Evolutionary conservation across 2,329 filamentous ascomycete species (phyloP).

Genomic region (Penicillium sp.): DNA sequence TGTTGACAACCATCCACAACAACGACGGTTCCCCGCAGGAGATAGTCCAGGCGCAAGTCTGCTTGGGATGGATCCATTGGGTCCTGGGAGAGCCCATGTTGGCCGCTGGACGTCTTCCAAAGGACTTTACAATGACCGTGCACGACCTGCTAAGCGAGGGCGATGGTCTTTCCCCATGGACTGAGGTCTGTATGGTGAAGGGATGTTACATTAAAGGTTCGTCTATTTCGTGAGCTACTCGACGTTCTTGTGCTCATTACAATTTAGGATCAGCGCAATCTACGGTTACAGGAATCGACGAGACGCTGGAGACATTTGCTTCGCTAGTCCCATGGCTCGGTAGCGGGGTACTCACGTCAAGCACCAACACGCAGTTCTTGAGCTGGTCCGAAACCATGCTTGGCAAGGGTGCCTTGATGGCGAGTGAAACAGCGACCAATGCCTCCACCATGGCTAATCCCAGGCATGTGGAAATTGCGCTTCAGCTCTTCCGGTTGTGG

Average conservation of each 20-base stretch:
- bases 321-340: constrained; percentile 60
- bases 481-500: constrained; percentile 49
- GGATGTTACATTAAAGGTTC: constrained; percentile 71
- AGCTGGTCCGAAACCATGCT: constrained; percentile 76
- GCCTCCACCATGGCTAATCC: constrained; percentile 20
- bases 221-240: constrained; percentile 11
- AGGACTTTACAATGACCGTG: constrained; percentile 55
- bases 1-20: constrained; percentile 53
- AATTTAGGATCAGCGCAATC: constrained; percentile 45
- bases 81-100: constrained; percentile 63
- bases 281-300: constrained; percentile 40
- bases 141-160: constrained; percentile 51
- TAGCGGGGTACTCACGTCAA: constrained; percentile 32
- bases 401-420: constrained; percentile 68
- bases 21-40: constrained; percentile 54
- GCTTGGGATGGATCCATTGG: constrained; percentile 82
- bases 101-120: constrained; percentile 60
- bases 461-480: constrained; percentile 35
- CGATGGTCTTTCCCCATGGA: constrained; percentile 63
- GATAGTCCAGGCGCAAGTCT: constrained; percentile 72
- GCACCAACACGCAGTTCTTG: constrained; percentile 60
- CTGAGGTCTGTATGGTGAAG: constrained; percentile 74
- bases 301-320: constrained; percentile 64
- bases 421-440: constrained; percentile 49
- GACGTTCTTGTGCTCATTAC: constrained; percentile 10